Evolutionary conservation across 2,329 filamentous ascomycete species (phyloP), one percentile per base, ranked within the genome.

Genomic region (Alternaria consortialis): DNA sequence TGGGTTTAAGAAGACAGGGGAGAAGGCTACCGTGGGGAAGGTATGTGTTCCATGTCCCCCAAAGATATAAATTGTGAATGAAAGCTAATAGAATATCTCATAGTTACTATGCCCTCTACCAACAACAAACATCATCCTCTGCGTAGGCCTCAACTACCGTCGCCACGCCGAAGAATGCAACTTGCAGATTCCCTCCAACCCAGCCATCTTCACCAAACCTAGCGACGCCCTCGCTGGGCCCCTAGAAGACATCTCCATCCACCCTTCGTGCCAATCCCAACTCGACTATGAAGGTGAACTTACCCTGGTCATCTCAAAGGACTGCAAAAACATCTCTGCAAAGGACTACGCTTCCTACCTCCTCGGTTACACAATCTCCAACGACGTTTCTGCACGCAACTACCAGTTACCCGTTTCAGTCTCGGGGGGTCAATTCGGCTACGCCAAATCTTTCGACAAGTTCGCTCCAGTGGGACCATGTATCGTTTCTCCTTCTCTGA

Each of bases 311-410:
- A 73, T 79, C 50, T 66, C 69, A 37, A 63, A 65, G 12, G 74
- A 76, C 64, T 73, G 68, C 55, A 78, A 78, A 47, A 78, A 79
- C 63, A 65, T 77, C 9, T 78, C 81, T 46, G 85, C 87, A 65
- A 81, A 79, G 0, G 82, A 88, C 29, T 86, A 87, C 5, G 71
- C 87, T 52, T 81, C 84, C 64, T 88, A 89, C 67, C 82, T 90
- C 5, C 83, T 90, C 2, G 88, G 88, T 29, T 90, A 90, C 72
- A 88, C 86, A 0, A 83, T 84, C 23, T 83, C 84, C 68, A 90
- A 90, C 76, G 88, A 90, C 70, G 84, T 90, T 7, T 88, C 86
- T 2, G 86, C 84, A 62, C 84, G 87, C 4, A 83, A 84, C 52
- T 81, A 80, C 54, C 87, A 89, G 43, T 56, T 78, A 2, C 75